Base-by-base conservation (phyloP, 805 yeast species). In the Metschnikowia borealis region DNA sequence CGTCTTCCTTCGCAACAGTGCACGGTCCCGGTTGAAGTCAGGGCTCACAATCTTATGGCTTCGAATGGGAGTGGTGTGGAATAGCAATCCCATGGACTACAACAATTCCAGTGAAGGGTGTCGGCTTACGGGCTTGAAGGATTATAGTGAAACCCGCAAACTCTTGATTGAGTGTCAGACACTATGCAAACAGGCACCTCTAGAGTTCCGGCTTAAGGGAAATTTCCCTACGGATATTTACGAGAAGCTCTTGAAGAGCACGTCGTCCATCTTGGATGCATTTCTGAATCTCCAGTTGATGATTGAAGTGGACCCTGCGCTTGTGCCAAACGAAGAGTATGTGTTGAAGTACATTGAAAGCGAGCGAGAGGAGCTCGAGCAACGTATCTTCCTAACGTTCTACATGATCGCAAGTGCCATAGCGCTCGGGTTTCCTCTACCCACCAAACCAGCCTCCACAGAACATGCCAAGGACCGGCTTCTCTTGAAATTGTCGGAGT, bases 1-100 rank as follows among this genome's bases (percentile, higher is more conserved):
- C 34, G 70, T 80, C 1, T 74, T 87, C 46, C 73, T 85, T 46
- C 96, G 96, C 3, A 83, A 82, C 61, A 83, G 89, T 60, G 96
- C 96, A 0, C 73, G 96, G 42, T 72, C 80, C 13, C 70, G 89
- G 44, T 68, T 88, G 52, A 81, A 87, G 51, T 73, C 74, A 26
- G 88, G 89, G 0, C 62, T 88, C 20, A 79, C 89, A 0, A 68
- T 83, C 2, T 70, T 87, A 20, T 89, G 96, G 96, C 69, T 89
- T 38, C 71, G 90, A 40, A 76, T 88, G 77, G 96, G 96, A 1
- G 76, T 89, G 20, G 75, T 83, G 7, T 88, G 95, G 96, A 84
- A 84, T 56, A 71, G 83, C 44, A 92, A 87, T 55, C 89, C 91
- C 1, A 67, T 88, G 53, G 78, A 74, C 15, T 77, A 70, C 46